Conservation (phyloP, 768 basidiomycete species). For the Sistotremastrum niveocremeum region DNA sequence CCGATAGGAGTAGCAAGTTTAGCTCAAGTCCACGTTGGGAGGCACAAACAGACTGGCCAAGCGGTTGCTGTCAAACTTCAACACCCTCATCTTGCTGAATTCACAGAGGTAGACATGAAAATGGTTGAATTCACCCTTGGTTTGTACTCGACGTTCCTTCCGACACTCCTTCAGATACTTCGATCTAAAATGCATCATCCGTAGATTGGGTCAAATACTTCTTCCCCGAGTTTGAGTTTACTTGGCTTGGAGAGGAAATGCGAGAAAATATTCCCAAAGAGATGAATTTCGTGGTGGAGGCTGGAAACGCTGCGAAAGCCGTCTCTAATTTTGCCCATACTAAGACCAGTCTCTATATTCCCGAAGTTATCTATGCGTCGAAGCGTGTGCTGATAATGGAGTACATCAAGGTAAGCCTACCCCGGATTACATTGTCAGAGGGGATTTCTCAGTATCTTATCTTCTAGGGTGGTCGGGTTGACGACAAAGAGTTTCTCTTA, state of each 20-base stretch:
- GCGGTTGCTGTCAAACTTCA: slow-evolving; percentile 87
- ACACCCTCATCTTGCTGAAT: slow-evolving; percentile 89
- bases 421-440: slow-evolving; percentile 4
- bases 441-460: background rate
- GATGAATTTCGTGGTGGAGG: slow-evolving; percentile 91
- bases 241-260: slow-evolving; percentile 94
- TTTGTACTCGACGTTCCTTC: slow-evolving; percentile 15
- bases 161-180: background rate
- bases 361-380: slow-evolving; percentile 56
- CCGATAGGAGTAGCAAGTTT: slow-evolving; percentile 94
- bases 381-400: slow-evolving; percentile 92
- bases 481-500: slow-evolving; percentile 75
- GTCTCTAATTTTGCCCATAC: slow-evolving; percentile 54
- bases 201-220: slow-evolving; percentile 76
- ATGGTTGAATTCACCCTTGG: slow-evolving; percentile 67
- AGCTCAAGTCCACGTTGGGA: slow-evolving; percentile 88
- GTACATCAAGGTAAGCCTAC: slow-evolving; percentile 33
- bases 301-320: slow-evolving; percentile 66
- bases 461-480: slow-evolving; percentile 68
- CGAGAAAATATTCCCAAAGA: slow-evolving; percentile 80
- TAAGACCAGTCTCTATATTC: slow-evolving; percentile 78
- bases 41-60: slow-evolving; percentile 53
- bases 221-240: slow-evolving; percentile 94
- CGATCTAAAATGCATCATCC: background rate
- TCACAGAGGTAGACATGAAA: slow-evolving; percentile 80